Conservation (phyloP, 2,329 filamentous ascomycete genomes). For the Calonectria pseudoreteaudii region DNA sequence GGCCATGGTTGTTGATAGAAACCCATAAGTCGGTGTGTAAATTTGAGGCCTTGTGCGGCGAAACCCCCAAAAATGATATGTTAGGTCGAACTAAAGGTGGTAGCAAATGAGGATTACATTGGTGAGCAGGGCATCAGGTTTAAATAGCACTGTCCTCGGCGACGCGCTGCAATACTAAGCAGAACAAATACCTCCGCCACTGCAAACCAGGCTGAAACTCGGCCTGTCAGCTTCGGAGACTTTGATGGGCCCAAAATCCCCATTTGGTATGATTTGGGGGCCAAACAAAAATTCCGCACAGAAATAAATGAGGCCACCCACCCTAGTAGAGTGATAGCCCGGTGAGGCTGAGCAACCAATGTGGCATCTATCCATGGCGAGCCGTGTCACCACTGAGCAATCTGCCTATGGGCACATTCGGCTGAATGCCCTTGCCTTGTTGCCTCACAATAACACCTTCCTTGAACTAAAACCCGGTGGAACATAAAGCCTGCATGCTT, state of each 20-base stretch:
- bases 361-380: neutral
- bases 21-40: too few species aligned
- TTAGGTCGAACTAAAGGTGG: too few species aligned
- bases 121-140: neutral
- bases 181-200: neutral
- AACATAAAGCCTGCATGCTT: neutral
- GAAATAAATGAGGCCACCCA: neutral
- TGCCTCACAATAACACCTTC: neutral
- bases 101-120: too few species aligned
- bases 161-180: neutral
- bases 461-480: neutral
- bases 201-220: neutral
- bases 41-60: too few species aligned
- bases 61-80: too few species aligned
- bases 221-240: neutral
- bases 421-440: neutral
- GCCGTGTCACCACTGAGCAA: too few species aligned
- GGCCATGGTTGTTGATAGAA: neutral
- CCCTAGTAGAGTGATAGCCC: neutral
- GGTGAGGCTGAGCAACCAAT: neutral
- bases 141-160: neutral
- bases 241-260: neutral
- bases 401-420: too few species aligned
- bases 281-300: neutral
- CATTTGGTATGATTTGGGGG: neutral